Evolutionary conservation across 1,284 basidiomycete species (phyloP), one percentile per base, ranked within the genome.

Genomic region (Moesziomyces sp.): DNA sequence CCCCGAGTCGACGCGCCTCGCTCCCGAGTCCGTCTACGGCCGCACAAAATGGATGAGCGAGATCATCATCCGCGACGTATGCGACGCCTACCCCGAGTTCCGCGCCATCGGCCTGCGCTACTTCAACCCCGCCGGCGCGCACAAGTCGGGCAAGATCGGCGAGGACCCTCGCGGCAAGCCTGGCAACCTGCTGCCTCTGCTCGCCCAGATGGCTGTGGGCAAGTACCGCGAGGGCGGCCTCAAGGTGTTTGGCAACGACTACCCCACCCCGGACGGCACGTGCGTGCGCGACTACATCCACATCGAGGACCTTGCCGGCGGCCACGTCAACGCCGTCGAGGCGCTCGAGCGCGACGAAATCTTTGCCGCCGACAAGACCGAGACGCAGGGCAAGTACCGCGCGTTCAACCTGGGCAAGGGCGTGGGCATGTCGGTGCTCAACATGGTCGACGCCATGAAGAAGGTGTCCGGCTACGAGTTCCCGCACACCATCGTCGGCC

Each of bases 341-440:
- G 94, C 93, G 19, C 88, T 96, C 30, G 86, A 87, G n/a, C 86
- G 88, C 2, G 87, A 89, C 47, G 89, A 90, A 7, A 88, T 86
- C 58, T 86, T 88, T 62, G 74, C 66, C 38, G 51, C 62, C 14
- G 72, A 24, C 54, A 78, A 80, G 56, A 62, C 48, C 45, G 83
- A 83, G 45, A 81, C 84, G 18, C 76, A 84, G 24, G 81, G 91
- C 61, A 86, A 87, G 74, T 97, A 88, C 88, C 93, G 95, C 85
- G 93, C 93, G 14, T 99, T 95, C 88, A 99, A 99, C 86, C 90
- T 99, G 38, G 97, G 97, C 49, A 93, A 92, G 83, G 97, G 97
- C 44, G 88, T 89, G 61, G 97, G 96, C 44, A 90, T 94, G 88
- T 93, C 91, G 77, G 96, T 99, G 24, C 88, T 97, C 52, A 90